Percentiles rank a stretch among this genome's conserved stretches.
phyloP scores from a whole-genome alignment of 352 stramenopile genomes.

The Elongisporangium anandrum region DNA sequence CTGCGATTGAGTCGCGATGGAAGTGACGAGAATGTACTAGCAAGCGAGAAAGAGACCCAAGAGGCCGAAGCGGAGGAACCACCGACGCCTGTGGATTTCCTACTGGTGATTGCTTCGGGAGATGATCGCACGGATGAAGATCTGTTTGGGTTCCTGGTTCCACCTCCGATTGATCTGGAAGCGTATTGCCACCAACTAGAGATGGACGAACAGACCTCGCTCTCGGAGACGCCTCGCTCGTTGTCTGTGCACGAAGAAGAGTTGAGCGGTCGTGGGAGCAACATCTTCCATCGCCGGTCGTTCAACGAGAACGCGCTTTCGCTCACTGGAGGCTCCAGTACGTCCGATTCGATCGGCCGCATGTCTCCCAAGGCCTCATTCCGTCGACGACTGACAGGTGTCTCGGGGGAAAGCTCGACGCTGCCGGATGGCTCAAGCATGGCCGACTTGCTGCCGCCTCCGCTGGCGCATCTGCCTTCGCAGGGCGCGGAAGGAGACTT shows the following conservation, averaged over 20 bases:
- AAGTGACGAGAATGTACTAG: slow-evolving; percentile 7
- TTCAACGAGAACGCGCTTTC: slow-evolving; percentile 20
- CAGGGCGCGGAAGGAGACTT: slow-evolving; percentile 46
- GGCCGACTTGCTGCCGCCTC: slow-evolving; percentile 13
- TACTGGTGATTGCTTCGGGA: slow-evolving; percentile 80
- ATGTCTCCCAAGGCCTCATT: slow-evolving; percentile 45
- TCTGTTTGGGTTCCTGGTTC: slow-evolving; percentile 72
- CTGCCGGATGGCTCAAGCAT: slow-evolving; percentile 5
- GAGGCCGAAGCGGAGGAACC: slow-evolving; percentile 8
- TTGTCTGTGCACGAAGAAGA: slow-evolving; percentile 8
- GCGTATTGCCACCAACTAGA: slow-evolving; percentile 75
- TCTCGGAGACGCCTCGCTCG: slow-evolving; percentile 12
- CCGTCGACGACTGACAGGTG: slow-evolving; percentile 30
- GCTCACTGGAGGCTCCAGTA: slow-evolving; percentile 13
- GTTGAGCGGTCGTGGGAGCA: neutral
- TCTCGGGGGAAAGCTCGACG: slow-evolving; percentile 22
- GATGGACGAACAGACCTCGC: slow-evolving; percentile 47
- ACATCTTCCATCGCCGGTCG: slow-evolving; percentile 3
- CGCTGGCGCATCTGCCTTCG: slow-evolving; percentile 28
- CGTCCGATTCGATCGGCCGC: slow-evolving; percentile 18
- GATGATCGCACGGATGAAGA: slow-evolving; percentile 84
- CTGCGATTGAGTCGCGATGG: slow-evolving; percentile 7
- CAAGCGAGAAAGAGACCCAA: slow-evolving; percentile 11
- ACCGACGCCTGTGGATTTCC: slow-evolving; percentile 56
- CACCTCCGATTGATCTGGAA: slow-evolving; percentile 76